These are phyloP conservation scores for Dichotomopilus funicola DNA, from an alignment of 2,329 filamentous ascomycete genomes.

Conservation along the genomic window DNA sequence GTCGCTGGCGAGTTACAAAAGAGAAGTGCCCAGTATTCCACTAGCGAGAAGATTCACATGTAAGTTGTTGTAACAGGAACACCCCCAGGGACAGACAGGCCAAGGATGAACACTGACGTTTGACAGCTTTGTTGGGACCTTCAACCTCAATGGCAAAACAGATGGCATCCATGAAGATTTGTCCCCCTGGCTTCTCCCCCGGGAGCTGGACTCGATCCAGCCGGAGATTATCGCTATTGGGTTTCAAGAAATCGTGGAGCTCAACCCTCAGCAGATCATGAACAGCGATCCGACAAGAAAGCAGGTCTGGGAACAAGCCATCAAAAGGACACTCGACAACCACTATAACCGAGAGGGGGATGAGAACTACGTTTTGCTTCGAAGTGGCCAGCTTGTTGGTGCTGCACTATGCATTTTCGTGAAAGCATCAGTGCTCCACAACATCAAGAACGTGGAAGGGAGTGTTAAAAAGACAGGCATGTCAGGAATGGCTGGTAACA, in stretches of 20 bases:
- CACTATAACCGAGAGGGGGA: constrained; percentile 58
- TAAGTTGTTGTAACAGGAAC: constrained; percentile 44
- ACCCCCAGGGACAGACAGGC: background rate
- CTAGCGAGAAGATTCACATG: constrained; percentile 66
- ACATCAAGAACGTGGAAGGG: constrained; percentile 95
- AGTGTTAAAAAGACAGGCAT: constrained; percentile 90
- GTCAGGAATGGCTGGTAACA: constrained; percentile 96
- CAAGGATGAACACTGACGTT: constrained; percentile 20
- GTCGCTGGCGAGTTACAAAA: constrained; percentile 70
- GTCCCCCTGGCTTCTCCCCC: constrained; percentile 76
- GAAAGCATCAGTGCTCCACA: constrained; percentile 64
- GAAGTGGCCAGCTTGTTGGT: constrained; percentile 90
- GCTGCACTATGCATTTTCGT: constrained; percentile 91
- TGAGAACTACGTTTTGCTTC: constrained; percentile 79
- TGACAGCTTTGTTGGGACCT: constrained; percentile 64
- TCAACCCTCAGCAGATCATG: constrained; percentile 98
- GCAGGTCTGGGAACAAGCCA: constrained; percentile 77
- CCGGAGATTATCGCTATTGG: constrained; percentile 86
- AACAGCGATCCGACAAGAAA: constrained; percentile 87
- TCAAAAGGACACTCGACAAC: constrained; percentile 68
- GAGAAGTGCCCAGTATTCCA: constrained; percentile 65
- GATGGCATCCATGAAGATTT: constrained; percentile 73
- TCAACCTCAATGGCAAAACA: constrained; percentile 88
- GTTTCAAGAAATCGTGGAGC: constrained; percentile 97
- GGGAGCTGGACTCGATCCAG: constrained; percentile 49